Percentiles rank a stretch among this genome's conserved stretches.
Conservation (phyloP, 1,139 yeast species). For the Pichia sp. region DNA sequence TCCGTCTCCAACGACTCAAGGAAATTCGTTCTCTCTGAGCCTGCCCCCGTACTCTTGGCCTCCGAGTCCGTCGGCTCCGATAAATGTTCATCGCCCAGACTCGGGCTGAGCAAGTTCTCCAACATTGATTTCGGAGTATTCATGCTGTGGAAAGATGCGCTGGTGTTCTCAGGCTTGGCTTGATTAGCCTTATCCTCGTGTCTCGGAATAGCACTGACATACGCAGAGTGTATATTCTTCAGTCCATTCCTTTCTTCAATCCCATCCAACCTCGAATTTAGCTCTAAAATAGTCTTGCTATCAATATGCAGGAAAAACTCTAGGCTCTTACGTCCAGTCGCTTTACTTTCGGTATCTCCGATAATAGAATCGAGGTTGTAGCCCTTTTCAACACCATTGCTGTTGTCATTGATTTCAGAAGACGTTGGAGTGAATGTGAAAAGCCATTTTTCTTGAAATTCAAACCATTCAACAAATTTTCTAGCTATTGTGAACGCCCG, state of each 20-base stretch:
- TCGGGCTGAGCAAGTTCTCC: not conserved
- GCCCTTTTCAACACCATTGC: not conserved
- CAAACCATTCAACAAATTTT: conserved; percentile 22
- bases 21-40: not conserved
- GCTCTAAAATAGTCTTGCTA: not conserved
- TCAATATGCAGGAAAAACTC: not conserved
- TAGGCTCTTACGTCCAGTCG: not conserved
- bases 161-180: not conserved
- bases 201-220: not conserved
- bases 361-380: not conserved
- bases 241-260: not conserved
- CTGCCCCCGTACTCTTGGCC: not conserved
- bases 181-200: not conserved
- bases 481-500: conserved; percentile 16
- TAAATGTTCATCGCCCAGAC: not conserved
- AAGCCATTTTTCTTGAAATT: conserved; percentile 20
- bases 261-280: not conserved
- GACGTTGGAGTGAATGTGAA: not conserved
- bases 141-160: not conserved
- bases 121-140: not conserved
- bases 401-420: not conserved
- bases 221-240: not conserved
- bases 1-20: conserved; percentile 5
- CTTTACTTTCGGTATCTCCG: not conserved
- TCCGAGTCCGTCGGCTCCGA: not conserved